These are phyloP conservation scores for Akanthomyces lecanii DNA, from an alignment of 2,329 filamentous ascomycete species.

Conservation along the genomic window DNA sequence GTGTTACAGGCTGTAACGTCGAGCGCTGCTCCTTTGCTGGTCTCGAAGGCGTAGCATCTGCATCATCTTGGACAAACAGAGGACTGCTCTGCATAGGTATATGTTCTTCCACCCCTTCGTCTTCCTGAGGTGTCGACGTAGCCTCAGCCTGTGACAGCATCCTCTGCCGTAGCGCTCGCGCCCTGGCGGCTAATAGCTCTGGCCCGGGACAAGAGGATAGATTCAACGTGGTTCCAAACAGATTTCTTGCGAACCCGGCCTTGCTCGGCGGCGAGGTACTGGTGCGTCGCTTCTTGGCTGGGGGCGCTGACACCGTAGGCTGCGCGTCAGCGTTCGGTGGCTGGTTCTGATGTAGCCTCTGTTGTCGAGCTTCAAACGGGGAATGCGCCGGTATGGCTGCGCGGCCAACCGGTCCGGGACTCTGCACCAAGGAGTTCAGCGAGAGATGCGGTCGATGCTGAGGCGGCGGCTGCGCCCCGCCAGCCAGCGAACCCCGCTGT, in stretches of 20 bases:
- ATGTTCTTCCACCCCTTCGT: background rate
- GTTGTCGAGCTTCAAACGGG: conserved; percentile 31
- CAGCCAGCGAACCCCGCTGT: conserved; percentile 6
- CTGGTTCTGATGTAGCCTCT: conserved; percentile 9
- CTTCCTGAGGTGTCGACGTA: background rate
- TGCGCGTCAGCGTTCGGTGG: background rate
- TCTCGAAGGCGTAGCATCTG: background rate
- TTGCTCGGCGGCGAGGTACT: conserved; percentile 32
- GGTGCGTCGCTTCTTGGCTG: conserved; percentile 27
- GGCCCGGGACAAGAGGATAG: conserved; percentile 25
- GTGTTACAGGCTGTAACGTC: background rate
- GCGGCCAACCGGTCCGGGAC: conserved; percentile 29
- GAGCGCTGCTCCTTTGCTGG: background rate
- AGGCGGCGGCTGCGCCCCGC: conserved; percentile 24
- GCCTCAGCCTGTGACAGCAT: conserved; percentile 19
- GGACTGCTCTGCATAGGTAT: conserved; percentile 1
- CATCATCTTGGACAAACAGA: background rate
- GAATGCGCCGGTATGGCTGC: conserved; percentile 31
- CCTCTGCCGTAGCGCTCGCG: conserved; percentile 22
- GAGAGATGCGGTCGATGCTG: conserved; percentile 38
- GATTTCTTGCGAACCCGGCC: conserved; percentile 29
- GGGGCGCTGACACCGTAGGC: conserved; percentile 18
- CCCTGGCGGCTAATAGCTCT: conserved; percentile 18
- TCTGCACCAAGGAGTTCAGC: conserved; percentile 37
- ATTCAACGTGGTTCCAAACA: conserved; percentile 33